Percentiles rank a stretch among this genome's conserved stretches.
These are phyloP conservation scores for Penicillium lagena DNA, from an alignment of 495 filamentous ascomycete species.

Conservation along the genomic window DNA sequence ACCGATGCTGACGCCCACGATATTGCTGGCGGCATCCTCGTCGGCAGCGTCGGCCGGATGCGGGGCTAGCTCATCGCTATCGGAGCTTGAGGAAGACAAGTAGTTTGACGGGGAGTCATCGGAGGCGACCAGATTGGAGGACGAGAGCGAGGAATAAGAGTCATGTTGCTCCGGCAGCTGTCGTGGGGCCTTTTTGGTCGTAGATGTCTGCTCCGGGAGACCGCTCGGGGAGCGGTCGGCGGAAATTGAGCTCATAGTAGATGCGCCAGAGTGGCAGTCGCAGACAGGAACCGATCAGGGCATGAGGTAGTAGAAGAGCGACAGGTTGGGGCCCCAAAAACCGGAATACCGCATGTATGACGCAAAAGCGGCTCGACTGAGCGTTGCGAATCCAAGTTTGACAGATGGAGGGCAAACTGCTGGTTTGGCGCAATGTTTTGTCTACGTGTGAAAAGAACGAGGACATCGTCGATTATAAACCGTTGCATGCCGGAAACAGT, in stretches of 20 bases:
- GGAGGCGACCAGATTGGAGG: slow-evolving; percentile 11
- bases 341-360: slow-evolving; percentile 5
- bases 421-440: no score
- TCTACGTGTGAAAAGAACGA: no score
- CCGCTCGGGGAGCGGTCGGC: slow-evolving; percentile 1
- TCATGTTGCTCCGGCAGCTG: slow-evolving; percentile 2
- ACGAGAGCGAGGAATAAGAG: slow-evolving; percentile 17
- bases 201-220: no score
- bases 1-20: slow-evolving; percentile 75
- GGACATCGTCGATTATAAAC: no score
- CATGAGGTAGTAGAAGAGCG: slow-evolving; percentile 7
- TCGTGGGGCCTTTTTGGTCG: no score
- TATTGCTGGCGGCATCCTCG: slow-evolving; percentile 48
- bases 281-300: not conserved
- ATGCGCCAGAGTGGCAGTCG: not conserved
- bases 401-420: no score
- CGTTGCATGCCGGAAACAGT: slow-evolving; percentile 4
- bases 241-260: slow-evolving; percentile 6
- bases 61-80: slow-evolving; percentile 26
- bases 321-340: not conserved
- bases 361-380: slow-evolving; percentile 1
- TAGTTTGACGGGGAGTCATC: slow-evolving; percentile 16
- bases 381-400: not conserved
- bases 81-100: slow-evolving; percentile 28
- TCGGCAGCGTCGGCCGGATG: slow-evolving; percentile 14